Base-by-base conservation (phyloP, 371 early-diverging fungal species). In the Parasitella parasitica region DNA sequence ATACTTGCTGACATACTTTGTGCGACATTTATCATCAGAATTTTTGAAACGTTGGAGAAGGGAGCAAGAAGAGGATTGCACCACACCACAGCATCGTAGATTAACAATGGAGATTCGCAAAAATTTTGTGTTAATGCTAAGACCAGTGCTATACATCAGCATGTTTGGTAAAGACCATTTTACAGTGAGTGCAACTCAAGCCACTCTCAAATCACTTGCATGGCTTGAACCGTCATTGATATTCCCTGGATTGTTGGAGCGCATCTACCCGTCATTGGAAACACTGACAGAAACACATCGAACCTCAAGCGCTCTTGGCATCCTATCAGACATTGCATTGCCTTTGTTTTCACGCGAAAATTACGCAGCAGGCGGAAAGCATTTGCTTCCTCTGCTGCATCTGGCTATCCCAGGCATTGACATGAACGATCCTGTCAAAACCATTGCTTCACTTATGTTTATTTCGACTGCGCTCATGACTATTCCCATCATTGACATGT, bases 371-470 rank as follows among this genome's bases (percentile, higher is more conserved):
- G 97, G 97, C n/a, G 95, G 89, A 6, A 87, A 86, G 62, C 92
- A 95, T 60, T 58, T 97, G 0, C 63, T 87, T 0, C 86, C 89
- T 6, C 71, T 97, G 48, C 70, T 97, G 36, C 84, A 87, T 46
- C 73, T 94, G 1, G 84, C 86, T 1, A 83, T 93, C 8, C 96
- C 95, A 0, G 97, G 96, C 15, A 90, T 97, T 20, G 96, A 97
- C 64, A 78, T 93, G 73, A 96, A 96, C 67, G 97, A 97, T 58
- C 88, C 91, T 1, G 73, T 73, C 41, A 97, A 96, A 72, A 85
- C 96, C 1, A 80, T 84, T 50, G 74, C 83, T 18, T 81, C 95
- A 0, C 62, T 93, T 16, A 64, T 90, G 66, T 95, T 96, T 71
- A 77, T 95, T n/a, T 78, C 82, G 0, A 79, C 78, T 26, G 81